Percentiles rank a stretch among this genome's conserved stretches.
Conservation (phyloP, 2,329 filamentous ascomycete species). For the Huntiella decipiens region DNA sequence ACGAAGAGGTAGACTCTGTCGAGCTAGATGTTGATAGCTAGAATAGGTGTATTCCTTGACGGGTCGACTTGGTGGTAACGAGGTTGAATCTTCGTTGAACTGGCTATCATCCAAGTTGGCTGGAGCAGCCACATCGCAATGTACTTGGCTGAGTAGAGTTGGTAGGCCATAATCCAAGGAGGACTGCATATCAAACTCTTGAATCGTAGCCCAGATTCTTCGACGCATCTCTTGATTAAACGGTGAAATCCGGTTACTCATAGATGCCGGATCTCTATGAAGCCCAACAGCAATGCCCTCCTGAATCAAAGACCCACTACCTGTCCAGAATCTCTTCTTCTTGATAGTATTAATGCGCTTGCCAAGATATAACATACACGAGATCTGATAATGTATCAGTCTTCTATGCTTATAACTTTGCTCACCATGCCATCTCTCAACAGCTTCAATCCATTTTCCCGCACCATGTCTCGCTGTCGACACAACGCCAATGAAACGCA, state of each 20-base stretch:
- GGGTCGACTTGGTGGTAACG: constrained; percentile 32
- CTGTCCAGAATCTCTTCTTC: constrained; percentile 46
- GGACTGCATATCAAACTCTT: constrained; percentile 42
- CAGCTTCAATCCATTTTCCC: constrained; percentile 36
- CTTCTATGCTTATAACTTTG: constrained; percentile 44
- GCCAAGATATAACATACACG: constrained; percentile 38
- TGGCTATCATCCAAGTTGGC: constrained; percentile 39
- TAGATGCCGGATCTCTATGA: constrained; percentile 38
- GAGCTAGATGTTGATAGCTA: constrained; percentile 38
- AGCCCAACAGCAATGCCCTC: constrained; percentile 39
- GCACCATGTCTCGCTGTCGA: constrained; percentile 33
- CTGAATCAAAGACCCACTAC: constrained; percentile 34
- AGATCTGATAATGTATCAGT: constrained; percentile 41
- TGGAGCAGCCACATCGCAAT: constrained; percentile 35
- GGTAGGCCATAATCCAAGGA: constrained; percentile 42
- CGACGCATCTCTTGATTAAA: constrained; percentile 45
- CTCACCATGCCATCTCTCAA: constrained; percentile 32
- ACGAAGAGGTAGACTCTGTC: constrained; percentile 35
- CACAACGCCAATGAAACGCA: constrained; percentile 38
- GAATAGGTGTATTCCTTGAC: constrained; percentile 36
- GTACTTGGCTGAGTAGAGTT: constrained; percentile 35
- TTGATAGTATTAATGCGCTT: constrained; percentile 44
- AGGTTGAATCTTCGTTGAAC: constrained; percentile 33
- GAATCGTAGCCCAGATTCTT: constrained; percentile 40
- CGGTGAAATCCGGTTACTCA: constrained; percentile 34